These are phyloP conservation scores for Chrysanthemum lavandulifolium DNA, from an alignment of 129 eudicot genomes.

Conservation along the genomic window DNA sequence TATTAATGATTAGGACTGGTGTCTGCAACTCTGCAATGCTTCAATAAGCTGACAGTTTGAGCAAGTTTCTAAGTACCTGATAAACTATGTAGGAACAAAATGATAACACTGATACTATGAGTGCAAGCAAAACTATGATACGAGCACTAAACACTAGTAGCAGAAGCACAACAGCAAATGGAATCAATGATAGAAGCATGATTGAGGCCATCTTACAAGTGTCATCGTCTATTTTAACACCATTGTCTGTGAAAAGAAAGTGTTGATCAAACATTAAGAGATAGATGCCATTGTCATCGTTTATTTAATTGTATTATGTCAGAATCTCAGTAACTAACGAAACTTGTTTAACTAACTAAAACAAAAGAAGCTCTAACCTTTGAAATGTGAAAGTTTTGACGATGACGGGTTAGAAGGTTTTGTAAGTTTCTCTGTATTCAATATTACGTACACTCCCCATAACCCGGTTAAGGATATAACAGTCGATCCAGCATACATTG, in stretches of 20 bases:
- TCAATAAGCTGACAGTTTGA: background rate
- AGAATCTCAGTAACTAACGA: background rate
- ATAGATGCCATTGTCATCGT: background rate
- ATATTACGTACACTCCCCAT: conserved; percentile 14
- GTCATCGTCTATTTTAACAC: background rate
- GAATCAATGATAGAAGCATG: conserved; percentile 18
- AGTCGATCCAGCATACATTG: conserved; percentile 22
- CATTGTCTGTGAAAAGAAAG: background rate
- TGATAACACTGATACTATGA: conserved; percentile 1
- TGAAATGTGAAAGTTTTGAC: conserved; percentile 5
- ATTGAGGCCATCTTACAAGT: background rate
- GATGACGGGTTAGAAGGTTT: background rate
- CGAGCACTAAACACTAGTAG: background rate
- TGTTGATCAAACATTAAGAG: background rate
- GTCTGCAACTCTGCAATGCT: background rate
- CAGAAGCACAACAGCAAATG: conserved; percentile 9
- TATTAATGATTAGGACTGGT: background rate
- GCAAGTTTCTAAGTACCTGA: conserved; percentile 8
- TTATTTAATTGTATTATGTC: background rate
- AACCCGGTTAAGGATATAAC: conserved; percentile 17
- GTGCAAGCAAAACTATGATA: conserved; percentile 1
- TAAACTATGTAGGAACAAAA: conserved; percentile 7
- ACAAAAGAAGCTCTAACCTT: background rate
- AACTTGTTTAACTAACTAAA: background rate
- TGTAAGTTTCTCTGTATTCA: background rate